Evolutionary conservation across 1,139 yeast species (phyloP).

Genomic region (Yamadazyma songkhlaensis): DNA sequence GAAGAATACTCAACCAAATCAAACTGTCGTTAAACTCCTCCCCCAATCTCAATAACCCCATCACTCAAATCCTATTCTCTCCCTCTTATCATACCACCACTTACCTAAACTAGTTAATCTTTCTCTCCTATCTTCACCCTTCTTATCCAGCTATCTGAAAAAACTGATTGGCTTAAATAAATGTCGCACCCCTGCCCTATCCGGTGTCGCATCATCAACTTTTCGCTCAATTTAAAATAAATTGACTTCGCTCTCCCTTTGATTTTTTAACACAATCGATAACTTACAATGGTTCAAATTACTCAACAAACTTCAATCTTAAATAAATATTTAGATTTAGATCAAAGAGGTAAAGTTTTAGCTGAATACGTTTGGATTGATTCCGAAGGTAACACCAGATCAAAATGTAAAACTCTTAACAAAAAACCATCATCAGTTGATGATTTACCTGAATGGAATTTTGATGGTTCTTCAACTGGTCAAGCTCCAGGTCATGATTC

Average conservation of each 20-base stretch:
- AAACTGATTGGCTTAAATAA: background rate
- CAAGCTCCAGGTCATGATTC: conserved; percentile 99
- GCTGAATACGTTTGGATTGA: conserved; percentile 99
- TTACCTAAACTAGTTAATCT: too few relatives aligned
- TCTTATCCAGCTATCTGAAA: background rate
- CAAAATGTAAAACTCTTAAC: conserved; percentile 85
- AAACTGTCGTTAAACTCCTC: too few relatives aligned
- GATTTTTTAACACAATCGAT: background rate
- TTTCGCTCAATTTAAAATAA: conserved; percentile 2
- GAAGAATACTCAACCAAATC: too few relatives aligned
- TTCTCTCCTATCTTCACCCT: background rate
- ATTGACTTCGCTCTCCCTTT: conserved; percentile 5
- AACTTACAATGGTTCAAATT: conserved; percentile 38
- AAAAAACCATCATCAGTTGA: conserved; percentile 70
- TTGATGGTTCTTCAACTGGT: conserved; percentile 97
- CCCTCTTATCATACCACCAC: too few relatives aligned
- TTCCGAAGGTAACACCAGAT: conserved; percentile 87
- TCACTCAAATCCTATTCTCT: background rate
- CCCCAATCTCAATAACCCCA: too few relatives aligned
- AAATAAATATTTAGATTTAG: conserved; percentile 77
- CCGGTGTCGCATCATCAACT: background rate
- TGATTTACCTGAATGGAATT: conserved; percentile 98
- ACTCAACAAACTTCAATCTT: conserved; percentile 74
- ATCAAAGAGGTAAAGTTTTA: conserved; percentile 81
- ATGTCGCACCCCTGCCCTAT: background rate